These are phyloP conservation scores for Pluteus cervinus DNA, from an alignment of 768 basidiomycete genomes.

Conservation along the genomic window DNA sequence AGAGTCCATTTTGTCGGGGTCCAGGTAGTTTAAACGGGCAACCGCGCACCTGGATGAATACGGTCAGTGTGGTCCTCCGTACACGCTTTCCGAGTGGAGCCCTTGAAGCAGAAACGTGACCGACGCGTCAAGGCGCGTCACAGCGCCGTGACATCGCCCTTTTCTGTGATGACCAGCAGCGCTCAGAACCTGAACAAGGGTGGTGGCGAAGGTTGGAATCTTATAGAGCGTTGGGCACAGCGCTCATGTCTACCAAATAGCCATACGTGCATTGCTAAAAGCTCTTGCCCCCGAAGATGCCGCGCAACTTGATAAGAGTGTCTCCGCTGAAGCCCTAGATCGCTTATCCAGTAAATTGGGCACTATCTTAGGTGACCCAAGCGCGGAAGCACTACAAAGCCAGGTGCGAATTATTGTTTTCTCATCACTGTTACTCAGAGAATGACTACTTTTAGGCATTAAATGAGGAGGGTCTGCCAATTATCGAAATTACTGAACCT, in stretches of 20 bases:
- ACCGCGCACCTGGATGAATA: no score
- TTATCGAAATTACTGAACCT: slow-evolving; percentile 69
- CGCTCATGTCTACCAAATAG: slow-evolving; percentile 23
- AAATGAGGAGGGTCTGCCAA: slow-evolving; percentile 76
- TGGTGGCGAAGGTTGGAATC: slow-evolving; percentile 22
- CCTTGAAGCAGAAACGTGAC: no score
- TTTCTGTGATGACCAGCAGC: no score
- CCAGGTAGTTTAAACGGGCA: no score
- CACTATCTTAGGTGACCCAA: slow-evolving; percentile 49
- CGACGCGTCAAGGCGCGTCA: no score
- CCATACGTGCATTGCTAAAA: slow-evolving; percentile 34
- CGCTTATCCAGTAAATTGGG: slow-evolving; percentile 56
- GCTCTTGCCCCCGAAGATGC: slow-evolving; percentile 29
- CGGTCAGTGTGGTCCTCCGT: no score
- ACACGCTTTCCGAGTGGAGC: no score
- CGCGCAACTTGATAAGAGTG: slow-evolving; percentile 17
- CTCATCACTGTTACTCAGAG: no score
- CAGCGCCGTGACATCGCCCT: no score
- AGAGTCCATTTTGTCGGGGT: no score
- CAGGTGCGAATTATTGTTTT: no score
- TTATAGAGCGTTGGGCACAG: no score
- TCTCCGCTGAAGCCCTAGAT: slow-evolving; percentile 42
- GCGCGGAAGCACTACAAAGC: slow-evolving; percentile 23
- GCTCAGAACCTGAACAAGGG: slow-evolving; percentile 20
- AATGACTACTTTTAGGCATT: slow-evolving; percentile 40